Base-by-base conservation (phyloP, 2,329 filamentous ascomycete species). In the Cytospora leucostoma region DNA sequence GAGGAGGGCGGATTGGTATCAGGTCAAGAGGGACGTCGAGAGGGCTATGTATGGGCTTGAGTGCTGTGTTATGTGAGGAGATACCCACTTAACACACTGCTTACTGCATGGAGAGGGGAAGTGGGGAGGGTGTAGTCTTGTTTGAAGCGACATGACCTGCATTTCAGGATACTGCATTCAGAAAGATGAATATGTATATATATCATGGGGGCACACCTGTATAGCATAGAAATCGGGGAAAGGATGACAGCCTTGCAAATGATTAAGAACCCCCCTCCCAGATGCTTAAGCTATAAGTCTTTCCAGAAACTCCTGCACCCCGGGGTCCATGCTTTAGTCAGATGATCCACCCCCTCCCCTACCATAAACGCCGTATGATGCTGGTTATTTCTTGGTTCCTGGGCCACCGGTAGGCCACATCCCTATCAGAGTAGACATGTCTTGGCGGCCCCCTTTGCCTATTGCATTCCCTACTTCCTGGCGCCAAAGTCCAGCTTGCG, bases 41-140 rank as follows among this genome's bases (percentile, higher is more conserved):
- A 89, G 91, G 77, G 93, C 93, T 66, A 97, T 99, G 93, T 98
- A 97, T 77, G 95, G 95, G 5, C 86, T 97, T 74, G 94, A 95
- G 65, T 99, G 95, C 76, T 75, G 74, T 53, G 73, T 96, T 51
- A 98, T 97, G 93, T 98, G 76, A 82, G 61, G 59, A 60, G 8
- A 13, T 21, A 56, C 38, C 7, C 7, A 17, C 19, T 0, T 19
- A 17, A 6, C 44, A 5, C 17, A 44, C 5, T n/a, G 17, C 44
- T 19, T 47, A 12, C n/a, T 19, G 11, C 44, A 47, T 19, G 35
- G 40, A 32, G 37, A n/a, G n/a, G 5, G 17, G 37, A 51, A 21
- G 15, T 34, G 19, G 33, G 53, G n/a, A 34, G 1, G 38, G 4
- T 21, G 17, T n/a, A 32, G n/a, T 15, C 32, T 15, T 33, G 27